Evolutionary conservation across 1,284 basidiomycete species (phyloP), one percentile per base, ranked within the genome.

Genomic region (Rhodotorula glutinis): DNA sequence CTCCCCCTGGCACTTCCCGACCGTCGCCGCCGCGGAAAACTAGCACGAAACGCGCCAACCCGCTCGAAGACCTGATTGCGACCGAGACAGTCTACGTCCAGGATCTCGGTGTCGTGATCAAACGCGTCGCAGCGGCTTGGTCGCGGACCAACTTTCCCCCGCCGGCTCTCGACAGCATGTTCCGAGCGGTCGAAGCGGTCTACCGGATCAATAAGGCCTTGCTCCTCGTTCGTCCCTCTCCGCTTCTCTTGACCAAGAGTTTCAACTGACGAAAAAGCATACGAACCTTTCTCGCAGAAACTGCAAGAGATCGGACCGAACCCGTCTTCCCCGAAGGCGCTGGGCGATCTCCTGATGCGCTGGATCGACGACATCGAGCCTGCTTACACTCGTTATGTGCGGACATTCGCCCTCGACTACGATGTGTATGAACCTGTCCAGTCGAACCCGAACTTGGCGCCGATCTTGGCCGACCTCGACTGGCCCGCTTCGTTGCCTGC

Each of bases 71-170:
- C 80, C 86, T 98, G 70, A 88, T 98, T 71, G 90, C 95, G 75
- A 95, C 91, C 14, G 96, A 98, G 81, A 91, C 88, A 79, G 78
- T 84, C 41, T 98, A 96, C 80, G 91, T 97, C n/a, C 91, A 94
- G 46, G 85, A 92, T 74, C 82, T 98, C 52, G 88, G 91, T 29
- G 88, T 88, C 58, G 86, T 97, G 74, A 96, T 98, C 75, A 86
- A 92, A 91, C 92, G 91, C 85, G 91, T 97, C 13, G 96, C 96
- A 7, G 88, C 88, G 33, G 96, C 96, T 62, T 98, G 95, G 95
- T 97, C 93, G 19, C 83, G 92, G 51, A 86, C 87, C 55, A 96
- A 97, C 79, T 87, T 98, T 53, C 95, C 96, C 23, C 96, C 95
- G 2, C 85, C 85, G 19, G 89, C 92, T 75, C 85, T 98, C 47